Evolutionary conservation across 2,329 filamentous ascomycete genomes (phyloP), one percentile per base, ranked within the genome.

Genomic region (Fusarium falciforme): DNA sequence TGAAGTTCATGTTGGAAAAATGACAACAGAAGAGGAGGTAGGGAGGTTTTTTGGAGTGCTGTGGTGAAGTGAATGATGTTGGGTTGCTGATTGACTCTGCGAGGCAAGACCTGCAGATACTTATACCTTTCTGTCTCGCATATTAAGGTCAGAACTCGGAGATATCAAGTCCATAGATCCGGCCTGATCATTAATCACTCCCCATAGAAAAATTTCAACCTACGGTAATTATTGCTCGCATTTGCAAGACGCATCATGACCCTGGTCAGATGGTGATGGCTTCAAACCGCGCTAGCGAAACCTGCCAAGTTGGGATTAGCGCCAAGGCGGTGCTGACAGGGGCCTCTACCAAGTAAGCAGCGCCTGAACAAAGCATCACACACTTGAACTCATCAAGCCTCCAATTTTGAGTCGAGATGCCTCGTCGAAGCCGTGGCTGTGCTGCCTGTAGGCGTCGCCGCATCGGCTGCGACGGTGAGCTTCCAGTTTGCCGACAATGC

Each of bases 281-380:
- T 40, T 63, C 44, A 55, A 55, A 54, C 61, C 17, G 16, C 61
- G 33, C 61, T 63, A 63, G 61, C 61, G 61, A 63, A 63, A 63
- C 61, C 47, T 63, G 14, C 61, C 35, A 27, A 40, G 22, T 63
- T 44, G 31, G 61, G 61, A 11, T 49, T 55, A 63, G 61, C 42
- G 22, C 2, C 47, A 52, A 31, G 47, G 47, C 27, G 17, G n/a
- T 54, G 49, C 49, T 54, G 49, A 54, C 49, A 54, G 49, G 27
- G 17, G 49, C 25, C 25, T 11, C 44, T 10, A 12, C 16, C 27
- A 20, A 31, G 27, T 54, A 54, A 54, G 49, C 49, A 0, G 17
- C 4, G 27, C 49, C 14, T 31, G 17, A 31, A 14, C n/a, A 6
- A 29, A 54, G 11, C 49, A 54, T 31, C 27, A 20, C 47, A 54